phyloP scores from a whole-genome alignment of 768 basidiomycete genomes.

The Mycena epipterygia region DNA sequence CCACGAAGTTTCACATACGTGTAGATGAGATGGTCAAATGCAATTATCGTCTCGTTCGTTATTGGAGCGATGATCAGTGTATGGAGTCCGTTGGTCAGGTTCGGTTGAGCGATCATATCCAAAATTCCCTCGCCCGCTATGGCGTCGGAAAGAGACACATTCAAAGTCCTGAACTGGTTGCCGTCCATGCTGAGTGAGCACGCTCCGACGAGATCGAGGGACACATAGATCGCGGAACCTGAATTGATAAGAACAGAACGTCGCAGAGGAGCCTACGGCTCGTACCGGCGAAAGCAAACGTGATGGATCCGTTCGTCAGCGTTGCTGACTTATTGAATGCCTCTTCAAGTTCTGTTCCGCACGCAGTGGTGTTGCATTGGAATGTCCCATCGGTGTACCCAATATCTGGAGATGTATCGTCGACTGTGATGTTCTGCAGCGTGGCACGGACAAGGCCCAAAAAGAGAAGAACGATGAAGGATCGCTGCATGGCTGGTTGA shows the following conservation, averaged over 20 bases:
- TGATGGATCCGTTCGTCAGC: too few species aligned
- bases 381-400: not conserved
- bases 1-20: not conserved
- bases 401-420: constrained; percentile 13
- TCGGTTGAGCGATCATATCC: not conserved
- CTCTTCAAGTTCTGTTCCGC: not conserved
- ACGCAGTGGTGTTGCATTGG: not conserved
- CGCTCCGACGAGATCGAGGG: too few species aligned
- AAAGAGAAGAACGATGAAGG: constrained; percentile 1
- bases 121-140: too few species aligned
- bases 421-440: constrained; percentile 12
- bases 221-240: too few species aligned
- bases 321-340: too few species aligned
- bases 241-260: too few species aligned
- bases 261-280: too few species aligned
- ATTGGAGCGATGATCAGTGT: not conserved
- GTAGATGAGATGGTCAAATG: not conserved
- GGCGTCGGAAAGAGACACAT: too few species aligned
- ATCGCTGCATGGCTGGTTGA: constrained; percentile 10
- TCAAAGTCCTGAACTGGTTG: too few species aligned
- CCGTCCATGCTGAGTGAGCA: too few species aligned
- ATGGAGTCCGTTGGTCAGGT: not conserved
- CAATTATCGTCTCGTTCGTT: not conserved
- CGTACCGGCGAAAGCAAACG: too few species aligned
- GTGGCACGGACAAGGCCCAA: constrained; percentile 6